phyloP scores from a whole-genome alignment of 1,284 basidiomycete species.

The Ganoderma lucidum region DNA sequence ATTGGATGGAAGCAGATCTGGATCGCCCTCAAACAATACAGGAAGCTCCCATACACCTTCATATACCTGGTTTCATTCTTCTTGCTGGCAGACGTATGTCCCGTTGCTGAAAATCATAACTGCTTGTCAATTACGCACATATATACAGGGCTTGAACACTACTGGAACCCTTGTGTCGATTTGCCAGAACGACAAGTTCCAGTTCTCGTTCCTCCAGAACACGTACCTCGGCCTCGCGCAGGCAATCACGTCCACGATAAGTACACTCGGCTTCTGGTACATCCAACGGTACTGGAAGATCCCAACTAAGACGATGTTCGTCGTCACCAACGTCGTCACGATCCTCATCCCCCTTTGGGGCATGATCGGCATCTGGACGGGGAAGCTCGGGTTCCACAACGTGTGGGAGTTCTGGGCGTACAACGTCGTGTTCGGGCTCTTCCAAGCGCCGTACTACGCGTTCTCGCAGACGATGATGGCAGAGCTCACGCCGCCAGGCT shows the following conservation, averaged over 20 bases:
- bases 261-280: slow-evolving; percentile 82
- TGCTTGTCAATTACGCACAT: slow-evolving; percentile 7
- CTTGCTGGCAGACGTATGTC: slow-evolving; percentile 74
- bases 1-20: slow-evolving; percentile 89
- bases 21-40: slow-evolving; percentile 73
- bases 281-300: slow-evolving; percentile 83
- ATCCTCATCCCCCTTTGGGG: slow-evolving; percentile 87
- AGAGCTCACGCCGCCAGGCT: slow-evolving; percentile 83
- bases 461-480: slow-evolving; percentile 91
- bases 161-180: slow-evolving; percentile 80
- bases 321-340: slow-evolving; percentile 79
- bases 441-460: slow-evolving; percentile 90
- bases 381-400: slow-evolving; percentile 82
- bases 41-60: slow-evolving; percentile 78
- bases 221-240: slow-evolving; percentile 82
- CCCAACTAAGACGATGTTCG: slow-evolving; percentile 81
- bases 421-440: slow-evolving; percentile 82
- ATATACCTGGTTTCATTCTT: slow-evolving; percentile 80
- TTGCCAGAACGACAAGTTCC: slow-evolving; percentile 81
- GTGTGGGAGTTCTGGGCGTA: slow-evolving; percentile 89
- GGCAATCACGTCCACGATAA: slow-evolving; percentile 72
- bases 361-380: slow-evolving; percentile 86
- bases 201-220: slow-evolving; percentile 76
- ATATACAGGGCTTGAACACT: slow-evolving; percentile 73
- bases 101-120: neutral